Base-by-base conservation (phyloP, 345 rosid species). In the Eucalyptus erythrocorys region DNA sequence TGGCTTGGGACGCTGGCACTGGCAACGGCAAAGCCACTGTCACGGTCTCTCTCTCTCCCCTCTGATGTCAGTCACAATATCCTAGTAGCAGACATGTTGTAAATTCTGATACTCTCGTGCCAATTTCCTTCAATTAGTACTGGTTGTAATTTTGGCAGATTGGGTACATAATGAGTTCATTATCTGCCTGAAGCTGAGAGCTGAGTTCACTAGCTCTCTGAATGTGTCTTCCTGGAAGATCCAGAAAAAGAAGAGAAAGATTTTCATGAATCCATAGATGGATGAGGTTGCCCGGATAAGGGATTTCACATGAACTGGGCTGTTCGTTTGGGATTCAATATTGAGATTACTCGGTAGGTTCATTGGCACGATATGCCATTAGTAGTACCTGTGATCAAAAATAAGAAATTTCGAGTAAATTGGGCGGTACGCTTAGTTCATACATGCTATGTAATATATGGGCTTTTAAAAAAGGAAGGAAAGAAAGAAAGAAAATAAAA, bases 1-100 rank as follows among this genome's bases (percentile, higher is more conserved):
- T 93, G 43, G 98, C 98, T 59, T 94, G 98, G 97, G 98, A 95
- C 85, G 95, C 85, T 48, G 99, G 96, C 91, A 93, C 94, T 19
- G 95, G 97, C 80, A 95, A 93, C 49, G 97, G 97, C 86, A 97
- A 95, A 91, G 97, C 97, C 27, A 95, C 96, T 87, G 87, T 93
- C 59, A 92, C 94, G 87, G 97, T 95, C 48, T 92, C 91, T 34
- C 76, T 79, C 64, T 85, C 85, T 17, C 48, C 37, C 45, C 6
- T 49, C 48, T 88, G 16, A 40, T 66, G 6, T 87, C 37, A 17
- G 76, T 80, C 27, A 80, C 27, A 27, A 45, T 80, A 48, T 17
- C 68, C 47, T 61, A 61, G 68, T 14, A 27, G 68, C 32, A 61
- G 16, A 61, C 68, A 61, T 51, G 57, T 51, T 17, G 22, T 8